Evolutionary conservation across 805 yeast genomes (phyloP), one percentile per base, ranked within the genome.

Genomic region (Cyberlindnera meyerae): DNA sequence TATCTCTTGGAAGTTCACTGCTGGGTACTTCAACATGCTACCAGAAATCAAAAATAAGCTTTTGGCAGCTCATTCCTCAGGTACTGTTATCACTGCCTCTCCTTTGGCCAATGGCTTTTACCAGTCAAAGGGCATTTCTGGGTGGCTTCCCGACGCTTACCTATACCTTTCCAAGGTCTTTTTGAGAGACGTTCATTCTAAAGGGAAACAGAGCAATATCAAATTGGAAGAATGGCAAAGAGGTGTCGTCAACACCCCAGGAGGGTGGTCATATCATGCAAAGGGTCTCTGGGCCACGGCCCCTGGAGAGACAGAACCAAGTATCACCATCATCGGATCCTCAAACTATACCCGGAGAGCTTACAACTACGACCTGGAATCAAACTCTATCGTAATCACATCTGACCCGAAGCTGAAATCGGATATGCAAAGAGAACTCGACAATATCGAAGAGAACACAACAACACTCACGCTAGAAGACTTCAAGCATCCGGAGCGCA

Each of bases 181-280:
- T 49, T 58, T 87, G 27, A 63, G 71, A 47, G 71, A 69, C 16
- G 75, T 81, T 8, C n/a, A n/a, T n/a, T n/a, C n/a, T n/a, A n/a
- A 56, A 60, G 16, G 40, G 47, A 9, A 50, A 60, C 21, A 66
- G 70, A 2, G 71, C 68, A 48, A 64, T 24, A 77, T 90, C 21
- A 59, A 63, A 14, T 63, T 93, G 25, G 69, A 68, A 38, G 97
- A 90, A 59, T 93, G 98, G 98, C 72, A 75, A 52, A 77, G 74
- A 33, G 98, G 98, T 1, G 65, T 77, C 3, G 95, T 87, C 4
- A 86, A 87, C 54, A 73, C 82, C 7, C 73, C 79, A 1, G 72
- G 68, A 20, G 98, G 98, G 1, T 90, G 98, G 97, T 85, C 97
- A 0, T 93, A 93, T 58, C 98, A 93, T 55, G 97, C 98, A 11